phyloP scores from a whole-genome alignment of 2,329 filamentous ascomycete genomes.

The Colletotrichum echinochloae region DNA sequence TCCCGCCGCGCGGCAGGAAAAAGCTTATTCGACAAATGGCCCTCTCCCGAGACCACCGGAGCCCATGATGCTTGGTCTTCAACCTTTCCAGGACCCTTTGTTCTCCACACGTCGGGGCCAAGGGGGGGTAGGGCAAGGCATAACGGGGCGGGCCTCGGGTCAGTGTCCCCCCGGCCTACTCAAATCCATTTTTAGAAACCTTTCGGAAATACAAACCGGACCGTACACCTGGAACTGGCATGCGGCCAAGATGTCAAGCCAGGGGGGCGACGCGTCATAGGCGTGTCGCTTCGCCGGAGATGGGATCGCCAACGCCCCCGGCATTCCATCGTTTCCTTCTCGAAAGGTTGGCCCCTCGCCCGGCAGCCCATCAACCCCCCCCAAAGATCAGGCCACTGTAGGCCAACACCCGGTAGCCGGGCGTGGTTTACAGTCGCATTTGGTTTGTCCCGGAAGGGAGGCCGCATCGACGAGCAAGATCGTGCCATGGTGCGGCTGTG shows the following conservation, averaged over 20 bases:
- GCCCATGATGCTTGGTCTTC: constrained; percentile 9
- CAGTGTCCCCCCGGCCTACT: constrained; percentile 6
- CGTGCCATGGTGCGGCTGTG: constrained; percentile 24
- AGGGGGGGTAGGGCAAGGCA: background rate
- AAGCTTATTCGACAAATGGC: constrained; percentile 40
- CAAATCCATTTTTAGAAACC: constrained; percentile 33
- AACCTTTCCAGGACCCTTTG: constrained; percentile 3
- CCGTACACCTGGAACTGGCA: constrained; percentile 25
- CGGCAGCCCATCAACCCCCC: background rate
- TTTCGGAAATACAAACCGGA: constrained; percentile 31
- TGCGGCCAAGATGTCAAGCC: background rate
- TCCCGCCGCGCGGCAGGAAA: constrained; percentile 37
- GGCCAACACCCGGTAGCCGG: constrained; percentile 11
- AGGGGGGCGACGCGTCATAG: background rate
- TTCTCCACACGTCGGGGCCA: constrained; percentile 27
- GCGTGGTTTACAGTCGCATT: background rate
- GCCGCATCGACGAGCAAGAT: constrained; percentile 24
- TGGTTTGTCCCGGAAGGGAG: constrained; percentile 15
- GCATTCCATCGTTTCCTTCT: background rate
- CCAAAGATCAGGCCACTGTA: constrained; percentile 12
- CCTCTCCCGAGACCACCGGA: constrained; percentile 22
- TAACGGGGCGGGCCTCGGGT: constrained; percentile 13
- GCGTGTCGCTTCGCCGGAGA: constrained; percentile 7
- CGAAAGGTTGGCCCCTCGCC: background rate
- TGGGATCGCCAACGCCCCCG: background rate